Base-by-base conservation (phyloP, 1,139 yeast genomes). In the Nakaseomyces sp. region DNA sequence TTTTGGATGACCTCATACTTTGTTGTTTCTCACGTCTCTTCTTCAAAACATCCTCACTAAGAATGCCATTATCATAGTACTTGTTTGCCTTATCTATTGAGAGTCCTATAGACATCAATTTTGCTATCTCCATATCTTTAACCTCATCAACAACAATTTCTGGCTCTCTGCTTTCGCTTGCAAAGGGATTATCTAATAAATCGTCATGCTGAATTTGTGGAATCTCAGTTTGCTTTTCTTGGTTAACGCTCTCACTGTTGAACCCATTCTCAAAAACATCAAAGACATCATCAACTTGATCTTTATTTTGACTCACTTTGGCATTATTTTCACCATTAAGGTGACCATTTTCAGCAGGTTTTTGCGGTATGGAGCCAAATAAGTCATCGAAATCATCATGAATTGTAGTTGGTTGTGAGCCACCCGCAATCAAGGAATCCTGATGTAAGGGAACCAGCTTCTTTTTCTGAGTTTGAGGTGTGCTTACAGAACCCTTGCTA, bases 41-140 rank as follows among this genome's bases (percentile, higher is more conserved):
- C 22, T 39, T 37, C 7, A 53, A 13, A 13, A 55, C 19, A 12
- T 48, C 49, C n/a, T 60, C 63, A 46, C 55, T 60, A 5, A 50
- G 28, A 1, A 52, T 35, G n/a, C 61, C 63, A n/a, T 45, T 47
- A 16, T 57, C 55, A 36, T 57, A 57, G 24, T 45, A 50, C 2
- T 41, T 22, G 6, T 29, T 39, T 9, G 65, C 60, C 37, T 50
- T 43, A 2, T 53, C 55, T 16, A 56, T 49, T 3, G 55, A 40
- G 4, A 54, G 37, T 3, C 57, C 63, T 37, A 61, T 43, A 1
- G 64, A 60, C 64, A 61, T 60, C 40, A 61, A 39, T 41, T 47
- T 52, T 1, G 65, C 63, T 16, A 61, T 51, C 43, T 61, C 64
- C 63, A 59, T 57, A 43, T 61, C 65, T 41, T 48, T 55, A 2